Conservation (phyloP, 768 basidiomycete genomes). For the Leccinum arenicola region DNA sequence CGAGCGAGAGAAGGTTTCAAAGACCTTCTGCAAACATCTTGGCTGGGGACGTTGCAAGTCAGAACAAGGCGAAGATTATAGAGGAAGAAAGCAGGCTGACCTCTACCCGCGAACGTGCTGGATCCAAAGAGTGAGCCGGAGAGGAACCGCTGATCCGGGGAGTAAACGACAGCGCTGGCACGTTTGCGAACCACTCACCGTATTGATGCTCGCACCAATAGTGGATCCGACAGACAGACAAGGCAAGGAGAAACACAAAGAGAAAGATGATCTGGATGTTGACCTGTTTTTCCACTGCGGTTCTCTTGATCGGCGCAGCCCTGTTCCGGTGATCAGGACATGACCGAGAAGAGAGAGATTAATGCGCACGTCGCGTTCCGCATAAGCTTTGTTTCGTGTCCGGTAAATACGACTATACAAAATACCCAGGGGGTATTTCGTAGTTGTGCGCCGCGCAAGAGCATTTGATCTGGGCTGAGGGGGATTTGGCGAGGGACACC, state of each 20-base stretch:
- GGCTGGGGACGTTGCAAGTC: constrained; percentile 38
- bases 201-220: constrained; percentile 88
- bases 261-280: constrained; percentile 96
- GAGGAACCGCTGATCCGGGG: constrained; percentile 68
- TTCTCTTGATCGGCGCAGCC: constrained; percentile 94
- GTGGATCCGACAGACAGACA: constrained; percentile 82
- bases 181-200: constrained; percentile 40
- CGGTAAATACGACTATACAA: constrained; percentile 90
- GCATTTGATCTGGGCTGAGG: constrained; percentile 44
- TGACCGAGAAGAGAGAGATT: accelerated
- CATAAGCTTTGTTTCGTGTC: constrained; percentile 99
- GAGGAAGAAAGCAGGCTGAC: constrained; percentile 36
- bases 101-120: constrained; percentile 57
- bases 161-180: constrained; percentile 1
- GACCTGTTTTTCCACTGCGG: constrained; percentile 93
- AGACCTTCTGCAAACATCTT: constrained; percentile 80
- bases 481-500: constrained; percentile 79
- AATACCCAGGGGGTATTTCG: constrained; percentile 97
- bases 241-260: constrained; percentile 80
- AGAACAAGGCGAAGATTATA: not conserved
- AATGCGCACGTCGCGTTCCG: constrained; percentile 88
- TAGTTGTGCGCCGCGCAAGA: constrained; percentile 86
- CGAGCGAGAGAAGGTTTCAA: constrained; percentile 2
- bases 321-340: constrained; percentile 35
- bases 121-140: constrained; percentile 68